These are phyloP conservation scores for Tardiomyces depauwii DNA, from an alignment of 1,139 yeast species.

Conservation along the genomic window DNA sequence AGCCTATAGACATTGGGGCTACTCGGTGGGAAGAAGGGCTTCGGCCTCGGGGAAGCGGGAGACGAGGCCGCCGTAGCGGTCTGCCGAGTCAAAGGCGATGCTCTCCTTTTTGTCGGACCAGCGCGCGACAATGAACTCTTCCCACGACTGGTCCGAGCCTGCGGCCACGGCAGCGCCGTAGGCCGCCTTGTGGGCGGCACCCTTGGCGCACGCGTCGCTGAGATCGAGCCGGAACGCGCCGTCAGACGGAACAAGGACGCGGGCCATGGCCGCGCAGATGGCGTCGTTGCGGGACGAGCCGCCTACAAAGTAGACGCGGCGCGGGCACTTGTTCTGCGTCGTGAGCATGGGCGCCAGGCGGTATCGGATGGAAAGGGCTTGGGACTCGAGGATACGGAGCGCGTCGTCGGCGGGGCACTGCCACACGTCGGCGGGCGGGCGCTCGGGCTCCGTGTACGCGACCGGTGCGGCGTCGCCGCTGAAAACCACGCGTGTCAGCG, in stretches of 20 bases:
- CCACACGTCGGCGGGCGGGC: constrained; percentile 24
- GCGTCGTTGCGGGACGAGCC: constrained; percentile 71
- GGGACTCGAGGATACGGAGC: constrained; percentile 70
- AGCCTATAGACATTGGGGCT: neutral
- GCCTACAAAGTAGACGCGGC: constrained; percentile 71
- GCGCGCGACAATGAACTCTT: constrained; percentile 2
- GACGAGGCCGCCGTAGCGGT: neutral
- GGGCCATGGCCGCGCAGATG: constrained; percentile 57
- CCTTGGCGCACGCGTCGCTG: constrained; percentile 86
- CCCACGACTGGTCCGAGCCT: constrained; percentile 10
- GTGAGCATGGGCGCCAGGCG: constrained; percentile 66
- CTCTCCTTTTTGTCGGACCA: neutral
- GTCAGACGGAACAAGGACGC: constrained; percentile 49
- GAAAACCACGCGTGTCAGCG: constrained; percentile 11
- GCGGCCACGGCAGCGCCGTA: constrained; percentile 34
- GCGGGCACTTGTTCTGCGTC: constrained; percentile 38
- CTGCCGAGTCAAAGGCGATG: neutral
- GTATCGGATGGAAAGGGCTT: constrained; percentile 72
- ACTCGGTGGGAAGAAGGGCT: neutral
- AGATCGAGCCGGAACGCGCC: constrained; percentile 68
- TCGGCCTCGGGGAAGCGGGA: neutral
- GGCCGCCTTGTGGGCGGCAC: constrained; percentile 85
- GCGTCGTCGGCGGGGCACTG: constrained; percentile 50
- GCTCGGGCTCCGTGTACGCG: neutral
- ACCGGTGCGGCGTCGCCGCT: constrained; percentile 1